phyloP scores from a whole-genome alignment of 2,329 filamentous ascomycete species.

The Acarospora socialis region DNA sequence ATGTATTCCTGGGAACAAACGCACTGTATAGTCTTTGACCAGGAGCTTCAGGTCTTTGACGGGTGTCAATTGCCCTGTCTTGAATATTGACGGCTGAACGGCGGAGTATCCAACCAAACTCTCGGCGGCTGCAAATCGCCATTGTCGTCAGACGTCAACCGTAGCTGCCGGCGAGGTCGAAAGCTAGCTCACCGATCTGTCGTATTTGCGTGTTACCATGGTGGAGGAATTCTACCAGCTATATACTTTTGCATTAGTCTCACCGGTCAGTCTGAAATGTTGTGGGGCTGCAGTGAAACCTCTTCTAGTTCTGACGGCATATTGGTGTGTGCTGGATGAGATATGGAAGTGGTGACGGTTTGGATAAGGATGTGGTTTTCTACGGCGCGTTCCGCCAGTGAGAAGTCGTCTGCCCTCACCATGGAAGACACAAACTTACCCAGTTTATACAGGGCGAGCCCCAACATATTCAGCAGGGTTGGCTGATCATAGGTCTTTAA shows the following conservation, averaged over 20 bases:
- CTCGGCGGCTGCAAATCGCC: constrained; percentile 49
- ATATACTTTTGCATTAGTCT: constrained; percentile 8
- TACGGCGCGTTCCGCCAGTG: too few relatives aligned
- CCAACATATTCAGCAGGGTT: too few relatives aligned
- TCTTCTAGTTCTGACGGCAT: constrained; percentile 71
- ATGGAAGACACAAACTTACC: too few relatives aligned
- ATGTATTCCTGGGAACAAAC: constrained; percentile 17
- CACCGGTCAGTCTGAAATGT: constrained; percentile 5
- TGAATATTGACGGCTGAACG: constrained; percentile 68
- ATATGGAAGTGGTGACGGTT: too few relatives aligned
- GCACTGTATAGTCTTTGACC: constrained; percentile 66
- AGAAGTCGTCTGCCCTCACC: too few relatives aligned
- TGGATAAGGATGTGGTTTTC: too few relatives aligned
- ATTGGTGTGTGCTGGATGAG: constrained; percentile 19
- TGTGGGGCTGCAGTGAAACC: constrained; percentile 26
- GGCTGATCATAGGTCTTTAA: too few relatives aligned
- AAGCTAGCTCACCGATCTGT: constrained; percentile 46
- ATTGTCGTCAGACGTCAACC: constrained; percentile 8
- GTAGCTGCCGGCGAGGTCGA: background rate
- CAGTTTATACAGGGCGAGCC: too few relatives aligned
- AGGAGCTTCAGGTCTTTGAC: constrained; percentile 79
- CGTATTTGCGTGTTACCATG: constrained; percentile 86
- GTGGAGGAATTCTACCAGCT: constrained; percentile 88
- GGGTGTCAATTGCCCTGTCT: constrained; percentile 60
- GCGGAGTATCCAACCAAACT: constrained; percentile 75